Evolutionary conservation across 805 yeast species (phyloP), one percentile per base, ranked within the genome.

Genomic region (Jamesozyma hellenica): DNA sequence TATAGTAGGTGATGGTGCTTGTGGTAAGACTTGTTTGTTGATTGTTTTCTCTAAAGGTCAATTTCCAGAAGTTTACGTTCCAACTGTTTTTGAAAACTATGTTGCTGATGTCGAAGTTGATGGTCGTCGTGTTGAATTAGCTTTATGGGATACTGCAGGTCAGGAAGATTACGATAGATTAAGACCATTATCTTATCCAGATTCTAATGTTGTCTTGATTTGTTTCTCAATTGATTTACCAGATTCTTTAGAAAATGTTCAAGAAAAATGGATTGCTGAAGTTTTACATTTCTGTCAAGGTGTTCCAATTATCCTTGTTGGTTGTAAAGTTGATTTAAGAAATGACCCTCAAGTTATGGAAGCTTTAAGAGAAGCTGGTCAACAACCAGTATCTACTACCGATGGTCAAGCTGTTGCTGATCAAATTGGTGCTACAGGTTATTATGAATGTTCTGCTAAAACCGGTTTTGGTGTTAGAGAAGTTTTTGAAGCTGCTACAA

Each of bases 61-160:
- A 50, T 87, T 86, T 72, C 96, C 95, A 44, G 94, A 85, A 64
- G 90, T 85, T 47, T 86, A 86, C 60, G 95, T 87, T 36, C 96
- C 96, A 58, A 86, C 96, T 18, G 97, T 90, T 45, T 90, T 90
- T 58, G 97, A 90, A 64, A 92, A 88, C 71, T 92, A 90, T 65
- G 96, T 90, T 54, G 94, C 96, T 35, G 96, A 87, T 63, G 96
- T 90, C 42, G 95, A 78, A 58, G 81, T 82, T 42, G 90, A 82
- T 55, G 94, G 94, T 37, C 82, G 90, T 65, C 76, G 83, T 61
- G 96, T 90, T 43, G 95, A 88, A 63, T 71, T 87, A 64, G 95
- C 95, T 7, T 71, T 87, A 51, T 87, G 96, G 96, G 96, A 87
- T 86, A 87, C 96, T 51, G 95, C 96, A 41, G 96, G 96, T 49